phyloP scores from a whole-genome alignment of 129 eudicot genomes.

The Cynara cardunculus region DNA sequence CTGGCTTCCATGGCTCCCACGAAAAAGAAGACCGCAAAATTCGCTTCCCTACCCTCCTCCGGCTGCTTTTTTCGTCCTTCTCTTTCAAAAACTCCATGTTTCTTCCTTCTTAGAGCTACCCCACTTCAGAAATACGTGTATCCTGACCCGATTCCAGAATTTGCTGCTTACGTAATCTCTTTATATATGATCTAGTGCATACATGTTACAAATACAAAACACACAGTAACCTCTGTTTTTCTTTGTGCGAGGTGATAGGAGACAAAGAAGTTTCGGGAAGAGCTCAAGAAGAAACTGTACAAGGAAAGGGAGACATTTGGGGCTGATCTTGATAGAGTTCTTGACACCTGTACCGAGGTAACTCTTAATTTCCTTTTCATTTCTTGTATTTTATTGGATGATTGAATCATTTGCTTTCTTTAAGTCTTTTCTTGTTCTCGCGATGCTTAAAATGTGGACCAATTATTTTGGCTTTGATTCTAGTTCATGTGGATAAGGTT shows the following conservation, averaged over 20 bases:
- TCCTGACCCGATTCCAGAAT: slow-evolving; percentile 72
- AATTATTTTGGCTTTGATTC: neutral
- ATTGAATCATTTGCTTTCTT: neutral
- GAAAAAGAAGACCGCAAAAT: slow-evolving; percentile 8
- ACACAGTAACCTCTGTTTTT: neutral
- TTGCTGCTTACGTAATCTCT: slow-evolving; percentile 44
- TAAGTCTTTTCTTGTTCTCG: neutral
- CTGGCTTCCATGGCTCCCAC: slow-evolving; percentile 30
- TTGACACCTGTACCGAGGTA: slow-evolving; percentile 59
- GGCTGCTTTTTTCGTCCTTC: slow-evolving; percentile 25
- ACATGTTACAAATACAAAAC: neutral
- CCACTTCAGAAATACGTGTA: slow-evolving; percentile 45
- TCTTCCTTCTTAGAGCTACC: slow-evolving; percentile 20
- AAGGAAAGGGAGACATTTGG: slow-evolving; percentile 49
- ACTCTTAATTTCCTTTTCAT: neutral
- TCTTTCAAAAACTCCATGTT: slow-evolving; percentile 9
- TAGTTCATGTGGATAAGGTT: slow-evolving; percentile 16
- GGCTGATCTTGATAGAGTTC: slow-evolving; percentile 44
- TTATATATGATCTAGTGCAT: neutral
- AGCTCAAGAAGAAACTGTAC: slow-evolving; percentile 44
- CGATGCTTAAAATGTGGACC: neutral
- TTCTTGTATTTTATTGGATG: neutral
- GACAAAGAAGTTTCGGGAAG: slow-evolving; percentile 50
- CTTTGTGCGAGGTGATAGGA: slow-evolving; percentile 34
- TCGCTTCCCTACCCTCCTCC: slow-evolving; percentile 20